Base-by-base conservation (phyloP, 257 asterid species). In the Echium plantagineum region DNA sequence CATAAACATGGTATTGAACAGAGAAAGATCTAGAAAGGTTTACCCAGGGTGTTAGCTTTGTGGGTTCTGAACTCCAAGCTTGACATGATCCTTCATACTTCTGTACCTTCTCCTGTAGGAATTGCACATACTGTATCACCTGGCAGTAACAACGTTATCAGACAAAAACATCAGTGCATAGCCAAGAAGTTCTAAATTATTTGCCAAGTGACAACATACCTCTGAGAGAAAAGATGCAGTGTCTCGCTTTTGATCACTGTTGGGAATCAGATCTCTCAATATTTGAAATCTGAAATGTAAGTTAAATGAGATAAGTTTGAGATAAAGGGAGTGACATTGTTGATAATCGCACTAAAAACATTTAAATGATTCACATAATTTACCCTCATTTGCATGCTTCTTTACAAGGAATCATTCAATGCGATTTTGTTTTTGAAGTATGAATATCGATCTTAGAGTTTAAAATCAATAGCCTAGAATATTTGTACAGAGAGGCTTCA, bases 41-140 rank as follows among this genome's bases (percentile, higher is more conserved):
- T 84, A 90, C 97, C 97, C 97, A 90, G 63, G 97, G 96, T 94
- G 83, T 83, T 75, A 87, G 80, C 76, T 90, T 90, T 64, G 90
- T 81, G 59, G 96, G 90, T 75, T 90, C 97, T 21, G 94, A 79
- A 66, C 75, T 77, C 97, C 94, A 87, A 61, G 86, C 71, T 69
- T 87, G 97, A 72, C 77, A 81, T 1, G 96, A 69, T 31, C 94
- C 96, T 72, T 90, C 97, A 63, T 85, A 74, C 69, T 80, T 87
- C 35, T 87, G 85, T 51, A 85, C 82, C 85, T 80, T 85, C 65
- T 90, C 97, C 66, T 87, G 89, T 71, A 90, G 73, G 76, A 61
- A 81, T 38, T 87, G 94, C n/a, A 90, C 95, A 48, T 90, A 87
- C 55, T 90, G 85, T 67, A 90, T 85, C 78, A 90, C 94, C 97